phyloP scores from a whole-genome alignment of 306 rosid species.

The Inga leiocalycina region DNA sequence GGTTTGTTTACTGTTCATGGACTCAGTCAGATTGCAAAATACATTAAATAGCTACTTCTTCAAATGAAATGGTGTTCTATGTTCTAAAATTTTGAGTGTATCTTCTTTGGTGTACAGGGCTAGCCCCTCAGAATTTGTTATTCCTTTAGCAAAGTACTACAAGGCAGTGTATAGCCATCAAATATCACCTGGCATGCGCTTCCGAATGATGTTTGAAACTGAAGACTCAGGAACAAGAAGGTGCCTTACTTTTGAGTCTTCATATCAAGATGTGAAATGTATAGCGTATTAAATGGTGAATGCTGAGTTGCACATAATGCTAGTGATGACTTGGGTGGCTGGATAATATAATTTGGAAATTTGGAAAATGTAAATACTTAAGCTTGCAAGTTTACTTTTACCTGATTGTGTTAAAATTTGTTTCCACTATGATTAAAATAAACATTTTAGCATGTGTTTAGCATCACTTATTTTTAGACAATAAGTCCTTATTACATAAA shows the following conservation, averaged over 20 bases:
- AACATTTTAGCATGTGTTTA: background rate
- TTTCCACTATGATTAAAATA: background rate
- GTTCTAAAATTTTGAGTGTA: background rate
- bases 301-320: conserved; percentile 9
- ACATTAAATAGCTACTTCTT: conserved; percentile 1
- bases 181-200: conserved; percentile 93
- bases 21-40: conserved; percentile 18
- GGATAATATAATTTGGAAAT: conserved; percentile 23
- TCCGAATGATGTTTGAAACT: conserved; percentile 96
- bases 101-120: conserved; percentile 65
- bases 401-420: background rate
- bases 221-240: conserved; percentile 99
- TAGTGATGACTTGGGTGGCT: conserved; percentile 10
- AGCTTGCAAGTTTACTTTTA: conserved; percentile 9
- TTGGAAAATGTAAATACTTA: conserved; percentile 19
- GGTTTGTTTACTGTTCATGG: background rate
- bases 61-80: conserved; percentile 18
- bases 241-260: conserved; percentile 47
- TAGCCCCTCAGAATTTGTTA: conserved; percentile 97
- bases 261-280: background rate
- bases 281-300: background rate
- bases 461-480: too few relatives aligned
- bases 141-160: conserved; percentile 96
- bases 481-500: too few relatives aligned
- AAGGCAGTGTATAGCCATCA: conserved; percentile 94